Percentiles rank a stretch among this genome's conserved stretches.
These are phyloP conservation scores for Keithomyces neogunnii DNA, from an alignment of 2,329 filamentous ascomycete genomes.

Conservation along the genomic window DNA sequence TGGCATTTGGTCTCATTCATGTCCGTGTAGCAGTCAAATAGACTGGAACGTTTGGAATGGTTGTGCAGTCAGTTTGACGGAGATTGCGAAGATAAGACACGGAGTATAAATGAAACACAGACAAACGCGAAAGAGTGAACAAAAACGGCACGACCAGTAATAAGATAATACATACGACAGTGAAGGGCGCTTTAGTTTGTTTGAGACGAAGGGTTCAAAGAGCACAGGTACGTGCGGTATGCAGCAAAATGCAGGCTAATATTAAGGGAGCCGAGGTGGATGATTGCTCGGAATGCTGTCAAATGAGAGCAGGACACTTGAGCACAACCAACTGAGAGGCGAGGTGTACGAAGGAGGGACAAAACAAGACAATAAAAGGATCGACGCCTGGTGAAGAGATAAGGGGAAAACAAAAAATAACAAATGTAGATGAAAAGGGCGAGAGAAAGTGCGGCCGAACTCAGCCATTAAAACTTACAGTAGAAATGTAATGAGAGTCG, in stretches of 20 bases:
- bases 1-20: neutral
- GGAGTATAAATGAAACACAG: neutral
- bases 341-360: neutral
- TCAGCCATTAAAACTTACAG: conserved; percentile 38
- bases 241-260: neutral
- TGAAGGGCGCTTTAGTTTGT: neutral
- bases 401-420: neutral
- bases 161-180: neutral
- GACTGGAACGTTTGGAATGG: neutral
- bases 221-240: neutral
- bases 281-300: neutral
- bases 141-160: neutral
- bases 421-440: neutral
- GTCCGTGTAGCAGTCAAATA: neutral
- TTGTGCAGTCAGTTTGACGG: neutral
- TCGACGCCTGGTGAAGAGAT: neutral
- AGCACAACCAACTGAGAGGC: neutral
- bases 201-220: neutral
- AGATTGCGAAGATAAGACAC: neutral
- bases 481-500: conserved; percentile 61
- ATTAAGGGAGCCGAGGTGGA: neutral
- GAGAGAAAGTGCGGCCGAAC: neutral
- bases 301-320: neutral
- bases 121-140: neutral
- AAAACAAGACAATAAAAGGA: neutral